Base-by-base conservation (phyloP, 352 stramenopile genomes). In the Phytophthora lateralis region DNA sequence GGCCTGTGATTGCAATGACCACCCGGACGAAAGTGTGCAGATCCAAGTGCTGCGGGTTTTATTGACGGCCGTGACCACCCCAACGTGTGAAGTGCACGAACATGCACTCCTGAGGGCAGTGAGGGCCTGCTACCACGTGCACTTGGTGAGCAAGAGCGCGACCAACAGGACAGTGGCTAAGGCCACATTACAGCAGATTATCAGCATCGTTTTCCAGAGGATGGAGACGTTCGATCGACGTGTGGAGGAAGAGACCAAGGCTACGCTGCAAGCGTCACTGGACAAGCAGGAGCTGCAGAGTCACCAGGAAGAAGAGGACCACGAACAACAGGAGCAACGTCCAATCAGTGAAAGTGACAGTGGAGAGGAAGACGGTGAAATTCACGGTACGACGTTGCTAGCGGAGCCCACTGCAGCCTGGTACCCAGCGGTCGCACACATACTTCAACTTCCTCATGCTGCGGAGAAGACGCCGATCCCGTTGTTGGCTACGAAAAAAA, bases 131-230 rank as follows among this genome's bases (percentile, higher is more conserved):
- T 99, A 98, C 72, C 96, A 99, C 59, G 95, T 99, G 32, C 97
- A 98, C 60, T 73, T 99, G 20, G 84, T 96, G 54, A 91, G 86
- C 52, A 89, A 95, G 50, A 98, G 88, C 49, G 71, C 73, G 18
- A 93, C 96, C 6, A 99, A 99, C 72, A 91, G 98, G 59, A 99
- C 90, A 5, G 98, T 98, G 4, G 97, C 97, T n/a, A 97, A 98
- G 72, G 97, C 97, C 29, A 97, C 95, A 37, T 76, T 99, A 34
- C 96, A 98, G 75, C 97, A 99, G 72, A 96, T 99, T 61, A 91
- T 98, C 12, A 95, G 78, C 26, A 95, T 98, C 46, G 94, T 99
- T 0, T 99, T 99, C 74, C 84, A 97, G 63, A 75, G 97, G 48
- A 98, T 99, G 95, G 97, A 99, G 75, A 89, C 82, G 21, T 92